A percentile compares a stretch with the other conserved stretches of the same genome.
phyloP scores from a whole-genome alignment of 345 rosid species.

The Erysimum cheiranthoides region DNA sequence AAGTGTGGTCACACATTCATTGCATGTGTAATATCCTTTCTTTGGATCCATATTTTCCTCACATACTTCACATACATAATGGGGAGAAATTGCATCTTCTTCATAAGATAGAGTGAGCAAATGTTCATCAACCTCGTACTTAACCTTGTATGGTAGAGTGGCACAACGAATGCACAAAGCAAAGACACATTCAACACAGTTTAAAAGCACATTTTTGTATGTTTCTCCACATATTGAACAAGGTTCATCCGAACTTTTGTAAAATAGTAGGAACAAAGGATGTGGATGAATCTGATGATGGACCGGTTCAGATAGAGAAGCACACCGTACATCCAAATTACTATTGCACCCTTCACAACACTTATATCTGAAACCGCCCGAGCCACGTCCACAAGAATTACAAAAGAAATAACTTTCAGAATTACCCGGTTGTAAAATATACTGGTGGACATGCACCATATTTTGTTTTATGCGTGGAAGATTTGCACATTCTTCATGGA shows the following conservation, averaged over 20 bases:
- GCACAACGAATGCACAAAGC: not conserved
- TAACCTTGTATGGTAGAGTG: not conserved
- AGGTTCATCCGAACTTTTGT: not conserved
- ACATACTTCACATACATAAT: not conserved
- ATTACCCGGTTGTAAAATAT: not conserved
- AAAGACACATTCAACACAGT: not conserved
- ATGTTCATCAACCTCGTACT: not conserved
- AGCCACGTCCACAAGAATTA: not conserved
- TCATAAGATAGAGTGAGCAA: not conserved
- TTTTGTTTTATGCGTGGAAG: not conserved
- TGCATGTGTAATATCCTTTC: not conserved
- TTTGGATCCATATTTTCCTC: not conserved
- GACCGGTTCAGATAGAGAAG: slow-evolving; percentile 12
- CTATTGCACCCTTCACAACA: not conserved
- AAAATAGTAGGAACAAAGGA: not conserved
- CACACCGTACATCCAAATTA: not conserved
- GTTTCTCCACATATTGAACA: not conserved
- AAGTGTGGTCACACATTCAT: not conserved
- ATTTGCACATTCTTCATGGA: slow-evolving; percentile 12
- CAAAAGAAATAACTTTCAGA: not conserved
- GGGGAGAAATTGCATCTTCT: not conserved
- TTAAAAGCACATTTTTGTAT: not conserved
- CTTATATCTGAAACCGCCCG: not conserved
- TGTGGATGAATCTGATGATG: not conserved
- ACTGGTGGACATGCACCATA: not conserved